Evolutionary conservation across 805 yeast species (phyloP), one percentile per base, ranked within the genome.

Genomic region (Wickerhamiella dianesei): DNA sequence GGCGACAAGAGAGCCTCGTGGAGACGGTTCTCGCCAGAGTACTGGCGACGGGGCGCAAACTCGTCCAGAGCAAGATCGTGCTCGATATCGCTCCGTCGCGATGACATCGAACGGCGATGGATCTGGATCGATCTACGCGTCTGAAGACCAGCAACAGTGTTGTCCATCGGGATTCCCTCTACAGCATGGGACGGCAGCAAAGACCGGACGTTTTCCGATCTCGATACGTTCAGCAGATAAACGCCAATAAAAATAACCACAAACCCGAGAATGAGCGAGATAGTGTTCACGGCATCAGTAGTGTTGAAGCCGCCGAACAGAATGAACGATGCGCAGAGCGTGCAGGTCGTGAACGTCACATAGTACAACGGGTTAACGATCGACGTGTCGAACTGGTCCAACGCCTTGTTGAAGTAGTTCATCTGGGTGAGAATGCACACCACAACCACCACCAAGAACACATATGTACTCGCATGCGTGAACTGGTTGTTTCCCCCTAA

Each of bases 381-480:
- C 0, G 94, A 82, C 4, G 95, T 86, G 62, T 87, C 95, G 58
- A 86, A 86, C 63, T 84, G 95, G 56, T 88, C 95, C 59, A 86
- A 71, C 0, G 95, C 95, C 68, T 84, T 87, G 72, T 86, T 86
- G 71, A 86, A 84, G 62, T 83, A 86, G 68, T 84, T 86, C 95
- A 86, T 86, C 65, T 86, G 96, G 4, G 94, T 84, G 57, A 82
- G 58, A 55, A 86, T 87, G 65, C 95, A 86, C 39, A 81, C 73
- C 6, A 70, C 82, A 48, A 86, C 95, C 20, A 84, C 87, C 25
- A 74, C 54, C 35, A 84, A 74, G 70, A 86, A 86, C 48, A 87
- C 69, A 59, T 87, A 86, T 0, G 96, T 86, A 35, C 92, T 80
- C 6, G 80, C 68, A 58, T 86, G 92, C 2, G 85, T 74, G 64